Percentiles rank a stretch among this genome's conserved stretches.
Evolutionary conservation across 371 early-diverging fungal species (phyloP).

Genomic region (Apophysomyces variabilis): DNA sequence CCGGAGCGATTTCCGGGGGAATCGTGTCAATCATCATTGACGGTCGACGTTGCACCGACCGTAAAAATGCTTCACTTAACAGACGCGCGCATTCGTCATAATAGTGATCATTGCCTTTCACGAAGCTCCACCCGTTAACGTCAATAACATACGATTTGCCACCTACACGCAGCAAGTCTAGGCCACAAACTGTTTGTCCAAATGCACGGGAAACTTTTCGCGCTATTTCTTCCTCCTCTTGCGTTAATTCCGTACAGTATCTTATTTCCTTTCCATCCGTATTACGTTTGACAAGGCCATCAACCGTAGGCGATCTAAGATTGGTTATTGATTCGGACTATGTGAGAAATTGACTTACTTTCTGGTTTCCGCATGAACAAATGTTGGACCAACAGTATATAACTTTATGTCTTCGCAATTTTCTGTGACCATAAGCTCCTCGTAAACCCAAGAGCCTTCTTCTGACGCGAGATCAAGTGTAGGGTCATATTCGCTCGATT

Average conservation of each 20-base stretch:
- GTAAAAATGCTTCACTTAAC: conserved; percentile 61
- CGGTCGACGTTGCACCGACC: conserved; percentile 52
- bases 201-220: conserved; percentile 81
- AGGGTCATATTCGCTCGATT: conserved; percentile 91
- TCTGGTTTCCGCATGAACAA: conserved; percentile 97
- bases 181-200: conserved; percentile 95
- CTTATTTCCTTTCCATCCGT: conserved; percentile 98
- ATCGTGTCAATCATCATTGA: conserved; percentile 66
- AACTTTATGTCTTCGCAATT: conserved; percentile 98
- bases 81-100: conserved; percentile 87
- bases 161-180: conserved; percentile 88
- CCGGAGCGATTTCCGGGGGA: conserved; percentile 64
- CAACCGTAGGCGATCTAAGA: conserved; percentile 93
- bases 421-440: conserved; percentile 93
- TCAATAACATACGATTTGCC: conserved; percentile 96
- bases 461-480: conserved; percentile 66
- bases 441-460: conserved; percentile 94
- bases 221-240: conserved; percentile 87
- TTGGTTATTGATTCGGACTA: not conserved
- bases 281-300: conserved; percentile 95
- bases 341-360: conserved; percentile 62
- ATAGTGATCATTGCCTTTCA: conserved; percentile 95
- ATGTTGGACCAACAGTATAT: conserved; percentile 91
- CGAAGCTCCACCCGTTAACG: conserved; percentile 99
- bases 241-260: conserved; percentile 81